Conservation (phyloP, 2,329 filamentous ascomycete species). For the Fusarium domesticum region DNA sequence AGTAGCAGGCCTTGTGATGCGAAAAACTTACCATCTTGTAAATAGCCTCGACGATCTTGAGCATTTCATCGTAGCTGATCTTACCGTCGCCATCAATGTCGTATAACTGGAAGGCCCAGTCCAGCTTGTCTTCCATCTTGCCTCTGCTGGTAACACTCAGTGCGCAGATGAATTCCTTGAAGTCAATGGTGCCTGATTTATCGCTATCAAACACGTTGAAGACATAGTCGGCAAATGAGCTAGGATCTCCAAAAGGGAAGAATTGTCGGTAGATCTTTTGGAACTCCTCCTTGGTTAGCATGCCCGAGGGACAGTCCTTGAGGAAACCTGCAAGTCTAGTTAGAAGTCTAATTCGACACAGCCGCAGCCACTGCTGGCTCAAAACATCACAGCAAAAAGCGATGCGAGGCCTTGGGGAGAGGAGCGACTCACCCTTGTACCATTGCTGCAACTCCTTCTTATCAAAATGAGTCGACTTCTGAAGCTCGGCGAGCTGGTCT, state of each 20-base stretch:
- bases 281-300: conserved; percentile 97
- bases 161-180: conserved; percentile 99
- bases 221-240: conserved; percentile 96
- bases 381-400: neutral
- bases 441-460: conserved; percentile 99
- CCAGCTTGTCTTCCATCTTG: conserved; percentile 98
- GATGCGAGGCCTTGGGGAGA: conserved; percentile 3
- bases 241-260: conserved; percentile 97
- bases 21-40: conserved; percentile 85
- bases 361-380: neutral
- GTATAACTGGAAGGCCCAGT: conserved; percentile 99
- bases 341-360: conserved; percentile 8
- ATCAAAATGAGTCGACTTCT: conserved; percentile 97
- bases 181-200: conserved; percentile 96
- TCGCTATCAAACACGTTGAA: conserved; percentile 99
- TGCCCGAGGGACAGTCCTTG: conserved; percentile 96
- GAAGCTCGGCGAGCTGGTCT: conserved; percentile 90
- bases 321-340: conserved; percentile 68
- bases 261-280: conserved; percentile 99
- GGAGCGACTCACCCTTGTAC: conserved; percentile 84
- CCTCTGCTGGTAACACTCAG: conserved; percentile 94
- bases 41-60: conserved; percentile 97
- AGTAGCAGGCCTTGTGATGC: too few relatives aligned
- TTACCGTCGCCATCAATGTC: conserved; percentile 99
- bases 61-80: conserved; percentile 99